phyloP scores from a whole-genome alignment of 495 filamentous ascomycete species.

The Tetracladium marchalianum region DNA sequence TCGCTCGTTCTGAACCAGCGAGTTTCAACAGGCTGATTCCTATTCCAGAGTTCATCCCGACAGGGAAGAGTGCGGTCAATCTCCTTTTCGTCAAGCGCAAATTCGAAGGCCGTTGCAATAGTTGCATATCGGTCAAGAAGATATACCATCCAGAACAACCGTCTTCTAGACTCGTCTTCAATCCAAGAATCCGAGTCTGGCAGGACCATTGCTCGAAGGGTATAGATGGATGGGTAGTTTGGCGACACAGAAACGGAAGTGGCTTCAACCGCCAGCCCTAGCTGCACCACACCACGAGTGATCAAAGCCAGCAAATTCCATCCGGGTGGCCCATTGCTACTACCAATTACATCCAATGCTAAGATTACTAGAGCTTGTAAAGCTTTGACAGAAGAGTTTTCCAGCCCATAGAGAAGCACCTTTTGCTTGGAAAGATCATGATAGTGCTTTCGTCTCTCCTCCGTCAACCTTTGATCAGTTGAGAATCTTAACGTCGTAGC shows the following conservation, averaged over 20 bases:
- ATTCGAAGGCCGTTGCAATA: constrained; percentile 80
- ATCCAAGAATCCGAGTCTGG: constrained; percentile 77
- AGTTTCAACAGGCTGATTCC: constrained; percentile 75
- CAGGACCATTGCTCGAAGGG: constrained; percentile 67
- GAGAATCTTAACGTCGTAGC: constrained; percentile 79
- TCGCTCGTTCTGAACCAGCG: constrained; percentile 62
- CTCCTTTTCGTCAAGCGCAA: constrained; percentile 77
- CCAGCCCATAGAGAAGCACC: constrained; percentile 64
- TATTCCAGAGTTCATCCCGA: constrained; percentile 73
- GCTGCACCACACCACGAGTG: constrained; percentile 72
- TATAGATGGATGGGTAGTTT: constrained; percentile 73
- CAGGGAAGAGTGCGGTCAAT: constrained; percentile 82
- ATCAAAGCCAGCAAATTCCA: constrained; percentile 87
- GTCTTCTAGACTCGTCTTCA: constrained; percentile 73
- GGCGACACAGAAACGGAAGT: constrained; percentile 62
- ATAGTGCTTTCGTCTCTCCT: constrained; percentile 58
- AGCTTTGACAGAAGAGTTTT: constrained; percentile 80
- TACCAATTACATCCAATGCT: constrained; percentile 19
- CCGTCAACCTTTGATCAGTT: constrained; percentile 59
- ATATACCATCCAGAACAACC: constrained; percentile 91
- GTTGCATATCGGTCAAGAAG: constrained; percentile 82
- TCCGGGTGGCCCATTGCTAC: constrained; percentile 61
- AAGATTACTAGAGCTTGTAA: constrained; percentile 79
- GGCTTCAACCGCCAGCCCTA: constrained; percentile 71
- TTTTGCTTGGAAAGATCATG: constrained; percentile 75